Evolutionary conservation across 495 filamentous ascomycete genomes (phyloP).

Genomic region (Penicillium antarcticum): DNA sequence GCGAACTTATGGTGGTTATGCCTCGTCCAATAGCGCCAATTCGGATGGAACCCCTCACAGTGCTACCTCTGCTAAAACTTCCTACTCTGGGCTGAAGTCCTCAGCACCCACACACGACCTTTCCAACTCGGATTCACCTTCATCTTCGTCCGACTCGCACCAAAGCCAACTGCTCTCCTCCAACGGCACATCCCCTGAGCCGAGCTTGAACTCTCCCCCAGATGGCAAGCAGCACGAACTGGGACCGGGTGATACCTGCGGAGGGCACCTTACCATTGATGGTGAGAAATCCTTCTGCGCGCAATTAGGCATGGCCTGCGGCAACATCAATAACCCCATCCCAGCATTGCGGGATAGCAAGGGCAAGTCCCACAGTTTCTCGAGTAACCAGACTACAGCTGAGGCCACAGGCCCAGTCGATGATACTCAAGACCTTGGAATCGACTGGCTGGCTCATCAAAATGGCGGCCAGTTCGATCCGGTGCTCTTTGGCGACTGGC

Average conservation of each 20-base stretch:
- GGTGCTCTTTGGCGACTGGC: conserved; percentile 86
- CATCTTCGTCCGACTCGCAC: conserved; percentile 55
- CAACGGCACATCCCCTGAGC: conserved; percentile 76
- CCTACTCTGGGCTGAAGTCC: conserved; percentile 21
- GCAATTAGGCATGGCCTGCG: conserved; percentile 69
- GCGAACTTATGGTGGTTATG: neutral
- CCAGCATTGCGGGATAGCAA: conserved; percentile 43
- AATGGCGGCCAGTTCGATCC: conserved; percentile 90
- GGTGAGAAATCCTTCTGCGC: conserved; percentile 65
- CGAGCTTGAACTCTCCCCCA: conserved; percentile 54
- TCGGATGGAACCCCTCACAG: conserved; percentile 16
- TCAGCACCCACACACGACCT: conserved; percentile 35
- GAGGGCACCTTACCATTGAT: conserved; percentile 35
- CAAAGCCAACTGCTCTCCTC: conserved; percentile 70
- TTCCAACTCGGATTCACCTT: conserved; percentile 53
- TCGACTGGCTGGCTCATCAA: conserved; percentile 81
- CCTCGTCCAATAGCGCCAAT: conserved; percentile 2
- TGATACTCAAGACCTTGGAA: conserved; percentile 28
- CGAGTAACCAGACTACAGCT: conserved; percentile 21
- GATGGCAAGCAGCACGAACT: conserved; percentile 58
- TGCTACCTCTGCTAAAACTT: conserved; percentile 7
- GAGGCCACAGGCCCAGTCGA: conserved; percentile 22
- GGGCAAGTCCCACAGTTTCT: conserved; percentile 22
- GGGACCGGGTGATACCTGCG: conserved; percentile 18
- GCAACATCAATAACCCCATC: conserved; percentile 66